Percentiles rank a stretch among this genome's conserved stretches.
Evolutionary conservation across 1,284 basidiomycete genomes (phyloP).

Genomic region (Fomitopsis betulina): DNA sequence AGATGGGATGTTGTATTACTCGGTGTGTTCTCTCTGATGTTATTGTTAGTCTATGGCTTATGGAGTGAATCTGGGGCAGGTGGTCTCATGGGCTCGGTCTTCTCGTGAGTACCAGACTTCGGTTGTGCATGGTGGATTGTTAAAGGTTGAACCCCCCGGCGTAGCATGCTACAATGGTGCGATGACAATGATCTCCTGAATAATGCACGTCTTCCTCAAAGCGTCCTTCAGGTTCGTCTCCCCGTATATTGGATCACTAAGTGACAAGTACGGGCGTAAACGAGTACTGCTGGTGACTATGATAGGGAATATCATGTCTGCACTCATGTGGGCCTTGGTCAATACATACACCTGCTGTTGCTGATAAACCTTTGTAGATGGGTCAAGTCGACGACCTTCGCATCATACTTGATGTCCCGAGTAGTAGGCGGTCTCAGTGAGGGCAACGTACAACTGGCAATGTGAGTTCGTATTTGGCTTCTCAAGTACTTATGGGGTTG

Average conservation of each 20-base stretch:
- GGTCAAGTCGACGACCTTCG: constrained; percentile 84
- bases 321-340: constrained; percentile 55
- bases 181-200: not conserved
- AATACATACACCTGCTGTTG: not conserved
- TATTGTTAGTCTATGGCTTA: not conserved
- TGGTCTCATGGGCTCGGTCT: constrained; percentile 85
- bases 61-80: constrained; percentile 36
- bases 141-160: not conserved
- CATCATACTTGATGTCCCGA: constrained; percentile 83
- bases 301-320: constrained; percentile 88
- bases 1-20: constrained; percentile 85
- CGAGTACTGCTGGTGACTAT: constrained; percentile 78
- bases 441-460: constrained; percentile 81
- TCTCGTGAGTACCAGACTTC: constrained; percentile 58
- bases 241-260: constrained; percentile 76
- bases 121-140: not conserved
- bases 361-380: constrained; percentile 45
- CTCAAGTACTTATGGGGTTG: constrained; percentile 3
- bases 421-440: constrained; percentile 88
- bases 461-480: constrained; percentile 40
- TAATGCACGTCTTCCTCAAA: not conserved
- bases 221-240: constrained; percentile 51
- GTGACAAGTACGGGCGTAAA: constrained; percentile 84
- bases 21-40: constrained; percentile 34
- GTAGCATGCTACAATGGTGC: constrained; percentile 7